These are phyloP conservation scores for Saccharomycopsis sp. DNA, from an alignment of 805 yeast species.

Conservation along the genomic window DNA sequence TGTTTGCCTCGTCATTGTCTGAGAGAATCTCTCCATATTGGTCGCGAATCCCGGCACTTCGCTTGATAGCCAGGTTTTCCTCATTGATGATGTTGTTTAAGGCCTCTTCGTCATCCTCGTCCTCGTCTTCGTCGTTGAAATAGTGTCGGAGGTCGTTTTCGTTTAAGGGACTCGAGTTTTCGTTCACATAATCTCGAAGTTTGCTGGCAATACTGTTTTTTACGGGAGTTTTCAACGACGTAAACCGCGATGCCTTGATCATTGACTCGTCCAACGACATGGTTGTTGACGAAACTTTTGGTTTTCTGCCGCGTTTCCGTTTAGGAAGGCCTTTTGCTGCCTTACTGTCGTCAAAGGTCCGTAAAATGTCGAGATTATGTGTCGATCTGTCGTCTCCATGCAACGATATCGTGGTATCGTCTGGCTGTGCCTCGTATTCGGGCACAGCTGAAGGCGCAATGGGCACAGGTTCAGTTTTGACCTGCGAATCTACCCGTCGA, in stretches of 20 bases:
- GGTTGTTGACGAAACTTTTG: slow-evolving; percentile 5
- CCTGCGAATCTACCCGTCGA: slow-evolving; percentile 13
- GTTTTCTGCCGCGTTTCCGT: slow-evolving; percentile 20
- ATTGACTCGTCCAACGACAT: slow-evolving; percentile 2
- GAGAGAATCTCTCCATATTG: not conserved
- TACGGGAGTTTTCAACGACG: slow-evolving; percentile 12
- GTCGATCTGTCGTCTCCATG: not conserved
- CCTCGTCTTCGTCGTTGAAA: slow-evolving; percentile 6
- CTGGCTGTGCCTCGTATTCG: no score
- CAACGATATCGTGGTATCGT: slow-evolving; percentile 1
- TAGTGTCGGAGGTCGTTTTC: slow-evolving; percentile 17
- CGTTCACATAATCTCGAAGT: slow-evolving; percentile 17
- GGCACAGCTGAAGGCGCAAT: no score
- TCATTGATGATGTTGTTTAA: slow-evolving; percentile 1
- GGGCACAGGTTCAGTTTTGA: not conserved
- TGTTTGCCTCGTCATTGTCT: not conserved
- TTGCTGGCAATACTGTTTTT: slow-evolving; percentile 8
- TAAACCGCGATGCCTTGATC: not conserved
- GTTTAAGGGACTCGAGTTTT: slow-evolving; percentile 21
- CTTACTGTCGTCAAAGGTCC: slow-evolving; percentile 12
- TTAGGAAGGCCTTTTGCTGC: not conserved
- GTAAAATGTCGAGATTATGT: slow-evolving; percentile 7
- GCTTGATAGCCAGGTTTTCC: not conserved
- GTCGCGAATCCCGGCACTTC: not conserved
- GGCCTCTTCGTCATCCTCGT: not conserved